A percentile compares a stretch with the other conserved stretches of the same genome.
Evolutionary conservation across 1,284 basidiomycete species (phyloP).

Genomic region (Lentinula novae-zelandiae): DNA sequence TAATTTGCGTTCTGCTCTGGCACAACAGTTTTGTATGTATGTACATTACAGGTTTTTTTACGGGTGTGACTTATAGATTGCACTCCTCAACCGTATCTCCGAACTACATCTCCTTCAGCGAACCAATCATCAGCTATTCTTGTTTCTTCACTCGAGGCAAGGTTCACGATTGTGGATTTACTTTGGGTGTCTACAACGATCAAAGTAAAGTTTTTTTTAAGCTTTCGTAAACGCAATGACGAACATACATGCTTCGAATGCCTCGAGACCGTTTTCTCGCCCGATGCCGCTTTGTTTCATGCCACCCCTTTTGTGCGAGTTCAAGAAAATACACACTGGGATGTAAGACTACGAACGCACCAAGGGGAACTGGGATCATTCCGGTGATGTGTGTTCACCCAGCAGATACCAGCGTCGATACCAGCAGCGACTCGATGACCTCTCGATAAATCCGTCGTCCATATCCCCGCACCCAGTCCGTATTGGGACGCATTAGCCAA

Average conservation of each 20-base stretch:
- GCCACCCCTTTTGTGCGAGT: conserved; percentile 60
- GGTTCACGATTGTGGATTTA: conserved; percentile 75
- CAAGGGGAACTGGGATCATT: conserved; percentile 87
- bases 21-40: neutral
- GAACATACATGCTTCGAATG: conserved; percentile 67
- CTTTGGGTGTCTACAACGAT: conserved; percentile 64
- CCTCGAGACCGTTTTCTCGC: conserved; percentile 78
- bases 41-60: neutral
- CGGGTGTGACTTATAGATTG: neutral
- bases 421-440: conserved; percentile 67
- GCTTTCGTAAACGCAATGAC: neutral
- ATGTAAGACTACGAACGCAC: conserved; percentile 34
- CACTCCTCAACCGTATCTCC: conserved; percentile 52
- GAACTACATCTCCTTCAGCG: conserved; percentile 45
- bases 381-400: conserved; percentile 84
- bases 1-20: neutral
- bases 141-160: conserved; percentile 55
- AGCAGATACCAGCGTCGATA: conserved; percentile 73
- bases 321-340: neutral
- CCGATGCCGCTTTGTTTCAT: conserved; percentile 85
- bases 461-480: conserved; percentile 77
- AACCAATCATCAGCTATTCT: conserved; percentile 74
- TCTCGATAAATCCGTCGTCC: conserved; percentile 70
- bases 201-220: conserved; percentile 11
- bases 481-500: conserved; percentile 77